These are phyloP conservation scores for Juglanconis oblonga DNA, from an alignment of 2,329 filamentous ascomycete genomes.

Conservation along the genomic window DNA sequence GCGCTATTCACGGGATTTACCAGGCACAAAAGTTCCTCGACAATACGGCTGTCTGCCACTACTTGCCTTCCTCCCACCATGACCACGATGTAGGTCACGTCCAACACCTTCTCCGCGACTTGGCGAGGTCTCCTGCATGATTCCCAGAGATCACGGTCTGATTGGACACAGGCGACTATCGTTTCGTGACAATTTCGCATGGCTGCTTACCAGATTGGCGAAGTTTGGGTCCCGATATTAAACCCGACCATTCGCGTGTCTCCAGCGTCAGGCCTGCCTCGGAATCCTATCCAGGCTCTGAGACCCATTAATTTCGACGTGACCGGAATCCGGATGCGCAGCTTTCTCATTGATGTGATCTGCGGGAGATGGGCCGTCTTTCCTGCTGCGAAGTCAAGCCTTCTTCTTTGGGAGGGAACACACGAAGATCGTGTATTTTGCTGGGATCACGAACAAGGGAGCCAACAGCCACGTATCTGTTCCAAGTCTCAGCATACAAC, in stretches of 20 bases:
- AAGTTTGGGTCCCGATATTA: conserved; percentile 16
- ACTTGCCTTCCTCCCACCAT: neutral
- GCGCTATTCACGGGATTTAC: neutral
- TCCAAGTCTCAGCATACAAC: too few relatives aligned
- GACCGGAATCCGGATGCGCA: conserved; percentile 1
- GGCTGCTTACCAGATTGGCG: neutral
- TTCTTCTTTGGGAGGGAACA: neutral
- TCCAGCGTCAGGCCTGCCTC: conserved; percentile 6
- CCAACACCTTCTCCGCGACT: neutral
- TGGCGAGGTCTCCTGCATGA: neutral
- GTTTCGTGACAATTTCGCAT: neutral
- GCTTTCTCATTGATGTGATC: neutral
- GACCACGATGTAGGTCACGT: neutral
- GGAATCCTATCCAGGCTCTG: conserved; percentile 9
- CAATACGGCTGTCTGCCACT: too few relatives aligned
- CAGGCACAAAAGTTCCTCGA: too few relatives aligned
- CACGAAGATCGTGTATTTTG: too few relatives aligned
- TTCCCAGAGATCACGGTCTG: neutral
- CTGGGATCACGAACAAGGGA: too few relatives aligned
- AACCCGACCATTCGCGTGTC: conserved; percentile 2
- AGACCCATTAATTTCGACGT: neutral
- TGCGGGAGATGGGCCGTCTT: conserved; percentile 6
- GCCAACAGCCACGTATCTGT: too few relatives aligned
- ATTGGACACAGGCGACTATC: neutral
- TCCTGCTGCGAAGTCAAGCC: neutral